A percentile compares a stretch with the other conserved stretches of the same genome.
Evolutionary conservation across 2,329 filamentous ascomycete species (phyloP).

Genomic region (Claviceps purpurea): DNA sequence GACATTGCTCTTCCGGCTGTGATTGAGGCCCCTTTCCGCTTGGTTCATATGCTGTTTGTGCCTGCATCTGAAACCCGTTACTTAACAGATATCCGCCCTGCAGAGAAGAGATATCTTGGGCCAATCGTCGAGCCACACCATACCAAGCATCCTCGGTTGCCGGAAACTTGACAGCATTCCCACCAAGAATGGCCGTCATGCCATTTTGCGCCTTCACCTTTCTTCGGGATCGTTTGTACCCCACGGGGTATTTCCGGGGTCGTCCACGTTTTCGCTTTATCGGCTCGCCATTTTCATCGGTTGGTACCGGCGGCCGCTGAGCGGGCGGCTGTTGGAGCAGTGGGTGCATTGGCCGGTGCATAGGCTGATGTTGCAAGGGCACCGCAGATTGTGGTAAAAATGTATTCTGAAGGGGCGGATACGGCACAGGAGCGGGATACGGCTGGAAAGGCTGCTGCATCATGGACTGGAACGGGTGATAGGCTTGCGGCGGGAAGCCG

Average conservation of each 20-base stretch:
- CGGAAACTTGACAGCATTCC: constrained; percentile 4
- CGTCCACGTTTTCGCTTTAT: constrained; percentile 12
- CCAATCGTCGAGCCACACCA: constrained; percentile 6
- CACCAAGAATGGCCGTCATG: constrained; percentile 5
- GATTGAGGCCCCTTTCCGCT: background rate
- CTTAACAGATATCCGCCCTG: constrained; percentile 5
- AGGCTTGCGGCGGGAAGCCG: constrained; percentile 3
- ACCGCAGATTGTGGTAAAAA: constrained; percentile 1
- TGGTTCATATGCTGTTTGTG: background rate
- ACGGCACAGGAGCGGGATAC: constrained; percentile 2
- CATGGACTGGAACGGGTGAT: constrained; percentile 3
- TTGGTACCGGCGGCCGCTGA: background rate
- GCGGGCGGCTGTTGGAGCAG: constrained; percentile 1
- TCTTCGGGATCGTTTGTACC: constrained; percentile 4
- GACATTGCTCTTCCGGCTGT: background rate
- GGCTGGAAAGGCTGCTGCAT: constrained; percentile 4
- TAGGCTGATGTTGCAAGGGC: background rate
- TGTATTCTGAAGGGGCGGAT: constrained; percentile 2
- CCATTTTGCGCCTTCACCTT: constrained; percentile 5
- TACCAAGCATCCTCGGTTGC: constrained; percentile 9
- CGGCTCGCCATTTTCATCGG: background rate
- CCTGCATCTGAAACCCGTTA: constrained; percentile 3
- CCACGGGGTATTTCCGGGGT: constrained; percentile 8
- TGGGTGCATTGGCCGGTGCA: constrained; percentile 1
- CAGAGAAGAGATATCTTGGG: constrained; percentile 5